Base-by-base conservation (phyloP, 768 basidiomycete genomes). In the Leccinum disarticulatum region DNA sequence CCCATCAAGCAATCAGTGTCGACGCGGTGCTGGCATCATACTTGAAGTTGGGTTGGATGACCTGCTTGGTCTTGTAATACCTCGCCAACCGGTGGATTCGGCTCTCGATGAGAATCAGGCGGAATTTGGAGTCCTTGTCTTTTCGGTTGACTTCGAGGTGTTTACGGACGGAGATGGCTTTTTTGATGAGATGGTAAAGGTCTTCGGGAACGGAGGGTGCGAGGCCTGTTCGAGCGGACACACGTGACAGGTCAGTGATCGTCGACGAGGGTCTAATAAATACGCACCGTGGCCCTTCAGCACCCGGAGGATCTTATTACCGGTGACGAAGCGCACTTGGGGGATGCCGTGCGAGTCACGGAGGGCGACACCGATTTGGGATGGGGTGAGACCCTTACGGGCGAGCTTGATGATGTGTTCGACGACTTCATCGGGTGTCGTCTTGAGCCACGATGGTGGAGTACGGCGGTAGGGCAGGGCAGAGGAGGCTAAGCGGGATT, bases 171-270 rank as follows among this genome's bases (percentile, higher is more conserved):
- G 93, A 84, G 73, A 99, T 95, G 77, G 96, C 96, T 88, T 98
- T 99, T 88, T 98, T 98, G 87, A 98, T 90, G 78, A 97, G 88
- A 86, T 94, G 90, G 90, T 93, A 97, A 64, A 98, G 90, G 85
- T 97, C 96, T 87, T 99, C 96, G 69, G 96, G 96, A 81, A 98
- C 92, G 79, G 87, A 84, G 72, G 96, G 95, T 76, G 88, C 95
- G 80, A 98, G 91, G 80, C 93, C 95, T 52, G 30, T 33, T 22
- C 5, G 51, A 33, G 31, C 31, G n/a, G 31, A 19, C 13, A 19
- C n/a, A 49, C 22, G 25, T 27, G 19, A 27, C 13, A 27, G 25
- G 51, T 59, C 54, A 61, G 48, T 8, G 53, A 53, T 52, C 52
- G 33, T 38, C 50, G 50, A 54, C 17, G 15, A 6, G n/a, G 15